A percentile compares a stretch with the other conserved stretches of the same genome.
Conservation (phyloP, 1,139 yeast species). For the Candida pseudoviswanathii region DNA sequence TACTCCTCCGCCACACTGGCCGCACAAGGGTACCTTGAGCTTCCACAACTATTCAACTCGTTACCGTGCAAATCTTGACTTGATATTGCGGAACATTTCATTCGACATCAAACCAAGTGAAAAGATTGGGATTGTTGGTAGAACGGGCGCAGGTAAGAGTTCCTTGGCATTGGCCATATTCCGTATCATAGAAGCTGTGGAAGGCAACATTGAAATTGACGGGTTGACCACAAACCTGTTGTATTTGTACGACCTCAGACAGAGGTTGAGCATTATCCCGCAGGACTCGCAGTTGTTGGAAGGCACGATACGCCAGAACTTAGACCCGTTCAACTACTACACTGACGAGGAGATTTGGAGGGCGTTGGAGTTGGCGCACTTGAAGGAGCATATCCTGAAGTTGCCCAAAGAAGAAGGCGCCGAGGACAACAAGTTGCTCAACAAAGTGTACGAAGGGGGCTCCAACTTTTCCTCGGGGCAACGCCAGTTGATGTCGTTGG, state of each 20-base stretch:
- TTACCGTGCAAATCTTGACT: slow-evolving; percentile 34
- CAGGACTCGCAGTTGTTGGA: slow-evolving; percentile 71
- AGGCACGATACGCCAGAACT: slow-evolving; percentile 60
- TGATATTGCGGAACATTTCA: slow-evolving; percentile 28
- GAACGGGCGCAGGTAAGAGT: slow-evolving; percentile 43
- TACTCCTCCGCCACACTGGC: slow-evolving; percentile 33
- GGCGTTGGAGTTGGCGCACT: slow-evolving; percentile 54
- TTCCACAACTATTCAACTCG: slow-evolving; percentile 33
- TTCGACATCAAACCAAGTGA: slow-evolving; percentile 30
- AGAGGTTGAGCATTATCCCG: slow-evolving; percentile 63
- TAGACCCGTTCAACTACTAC: slow-evolving; percentile 59
- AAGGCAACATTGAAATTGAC: slow-evolving; percentile 45
- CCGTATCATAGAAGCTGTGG: slow-evolving; percentile 33
- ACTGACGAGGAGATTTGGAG: slow-evolving; percentile 57
- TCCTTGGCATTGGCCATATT: slow-evolving; percentile 36
- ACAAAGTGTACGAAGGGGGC: slow-evolving; percentile 67
- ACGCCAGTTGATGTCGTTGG: slow-evolving; percentile 72
- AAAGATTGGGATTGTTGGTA: slow-evolving; percentile 39
- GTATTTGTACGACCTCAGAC: slow-evolving; percentile 54
- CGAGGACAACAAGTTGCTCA: slow-evolving; percentile 33
- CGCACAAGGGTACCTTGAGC: slow-evolving; percentile 25
- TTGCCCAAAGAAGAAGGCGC: slow-evolving; percentile 52
- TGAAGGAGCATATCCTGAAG: slow-evolving; percentile 51
- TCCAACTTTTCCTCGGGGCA: slow-evolving; percentile 78
- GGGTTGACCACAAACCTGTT: slow-evolving; percentile 49